These are phyloP conservation scores for Aspergillus biplanus DNA, from an alignment of 495 filamentous ascomycete genomes.

Conservation along the genomic window DNA sequence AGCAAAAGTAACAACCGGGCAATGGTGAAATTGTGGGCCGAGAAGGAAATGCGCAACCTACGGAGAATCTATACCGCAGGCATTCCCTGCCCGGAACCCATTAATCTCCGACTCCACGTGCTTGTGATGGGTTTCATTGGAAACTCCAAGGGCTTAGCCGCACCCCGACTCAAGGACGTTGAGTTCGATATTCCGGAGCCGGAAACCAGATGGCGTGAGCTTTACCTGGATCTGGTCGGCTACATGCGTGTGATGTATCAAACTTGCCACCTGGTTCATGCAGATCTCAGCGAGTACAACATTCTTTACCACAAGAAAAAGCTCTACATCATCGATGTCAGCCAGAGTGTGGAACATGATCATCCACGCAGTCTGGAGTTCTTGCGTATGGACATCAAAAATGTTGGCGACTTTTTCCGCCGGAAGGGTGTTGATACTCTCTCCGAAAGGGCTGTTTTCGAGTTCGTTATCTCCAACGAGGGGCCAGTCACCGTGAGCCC, in stretches of 20 bases:
- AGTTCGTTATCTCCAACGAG: slow-evolving; percentile 70
- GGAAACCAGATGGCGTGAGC: slow-evolving; percentile 64
- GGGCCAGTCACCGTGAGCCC: slow-evolving; percentile 50
- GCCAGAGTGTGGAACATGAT: slow-evolving; percentile 94
- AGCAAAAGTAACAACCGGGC: slow-evolving; percentile 90
- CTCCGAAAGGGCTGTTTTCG: slow-evolving; percentile 72
- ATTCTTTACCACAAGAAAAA: slow-evolving; percentile 83
- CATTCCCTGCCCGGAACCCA: slow-evolving; percentile 87
- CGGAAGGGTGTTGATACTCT: slow-evolving; percentile 80
- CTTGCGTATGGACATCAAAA: slow-evolving; percentile 96
- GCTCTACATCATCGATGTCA: slow-evolving; percentile 95
- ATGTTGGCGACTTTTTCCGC: slow-evolving; percentile 87
- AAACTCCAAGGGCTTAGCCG: slow-evolving; percentile 81
- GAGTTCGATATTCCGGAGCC: slow-evolving; percentile 60
- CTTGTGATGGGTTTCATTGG: slow-evolving; percentile 93
- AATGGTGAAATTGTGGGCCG: slow-evolving; percentile 98
- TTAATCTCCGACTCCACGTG: slow-evolving; percentile 86
- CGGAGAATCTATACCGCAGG: slow-evolving; percentile 79
- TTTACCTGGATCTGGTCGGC: slow-evolving; percentile 83
- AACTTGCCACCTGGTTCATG: slow-evolving; percentile 86
- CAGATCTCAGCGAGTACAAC: slow-evolving; percentile 97
- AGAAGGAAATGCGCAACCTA: slow-evolving; percentile 96
- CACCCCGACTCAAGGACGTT: slow-evolving; percentile 80
- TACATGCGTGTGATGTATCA: slow-evolving; percentile 94
- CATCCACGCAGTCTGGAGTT: slow-evolving; percentile 92